Conservation (phyloP, 2,329 filamentous ascomycete genomes). For the Cladorrhinum sp. region DNA sequence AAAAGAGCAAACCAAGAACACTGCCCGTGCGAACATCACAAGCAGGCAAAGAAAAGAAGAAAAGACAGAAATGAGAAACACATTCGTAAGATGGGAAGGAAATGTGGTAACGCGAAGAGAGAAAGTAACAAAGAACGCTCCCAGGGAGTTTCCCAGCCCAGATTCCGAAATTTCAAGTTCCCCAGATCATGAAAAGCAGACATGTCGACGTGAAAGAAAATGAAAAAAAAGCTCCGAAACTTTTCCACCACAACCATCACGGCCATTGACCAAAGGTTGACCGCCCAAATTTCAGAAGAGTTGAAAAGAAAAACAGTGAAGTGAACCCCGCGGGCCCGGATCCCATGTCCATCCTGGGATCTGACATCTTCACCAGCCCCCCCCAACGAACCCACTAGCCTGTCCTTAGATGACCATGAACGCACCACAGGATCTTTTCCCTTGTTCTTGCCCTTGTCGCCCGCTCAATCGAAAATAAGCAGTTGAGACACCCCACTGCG, state of each 20-base stretch:
- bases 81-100: slow-evolving; percentile 16
- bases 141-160: slow-evolving; percentile 20
- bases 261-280: neutral
- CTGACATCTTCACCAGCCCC: neutral
- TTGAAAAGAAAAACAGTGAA: no score
- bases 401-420: neutral
- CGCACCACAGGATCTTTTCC: no score
- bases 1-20: slow-evolving; percentile 13
- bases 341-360: neutral
- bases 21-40: slow-evolving; percentile 26
- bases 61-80: slow-evolving; percentile 15
- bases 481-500: no score
- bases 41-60: slow-evolving; percentile 20
- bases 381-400: no score
- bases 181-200: slow-evolving; percentile 22
- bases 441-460: no score
- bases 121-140: slow-evolving; percentile 22
- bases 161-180: slow-evolving; percentile 23
- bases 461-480: no score
- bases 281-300: no score
- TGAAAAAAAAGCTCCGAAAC: slow-evolving; percentile 10
- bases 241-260: slow-evolving; percentile 12
- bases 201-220: slow-evolving; percentile 17
- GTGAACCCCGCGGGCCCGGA: no score
- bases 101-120: slow-evolving; percentile 12